Evolutionary conservation across 2,329 filamentous ascomycete genomes (phyloP).

Genomic region (Colletotrichum graminicola): DNA sequence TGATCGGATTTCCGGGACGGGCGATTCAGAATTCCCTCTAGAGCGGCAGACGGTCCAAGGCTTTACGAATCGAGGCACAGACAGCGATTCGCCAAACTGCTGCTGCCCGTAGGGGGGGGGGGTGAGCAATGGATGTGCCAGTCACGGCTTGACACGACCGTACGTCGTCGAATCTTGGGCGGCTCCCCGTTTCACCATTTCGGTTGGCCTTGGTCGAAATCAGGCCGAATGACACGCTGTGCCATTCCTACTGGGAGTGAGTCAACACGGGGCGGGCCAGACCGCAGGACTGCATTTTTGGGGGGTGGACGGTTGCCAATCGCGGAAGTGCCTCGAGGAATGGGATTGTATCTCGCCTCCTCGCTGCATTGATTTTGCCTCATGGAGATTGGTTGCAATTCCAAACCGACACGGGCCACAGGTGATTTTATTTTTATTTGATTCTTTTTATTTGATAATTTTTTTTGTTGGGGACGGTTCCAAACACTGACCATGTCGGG

Average conservation of each 20-base stretch:
- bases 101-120: too few species aligned
- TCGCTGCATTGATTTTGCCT: neutral
- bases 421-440: too few species aligned
- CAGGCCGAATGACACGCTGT: constrained; percentile 22
- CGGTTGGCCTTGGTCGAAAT: constrained; percentile 27
- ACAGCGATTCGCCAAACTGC: too few species aligned
- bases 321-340: constrained; percentile 8
- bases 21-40: too few species aligned
- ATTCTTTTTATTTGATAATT: too few species aligned
- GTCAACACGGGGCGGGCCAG: constrained; percentile 3
- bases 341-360: neutral
- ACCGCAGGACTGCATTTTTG: constrained; percentile 4
- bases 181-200: constrained; percentile 27
- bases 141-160: constrained; percentile 33
- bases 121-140: constrained; percentile 8
- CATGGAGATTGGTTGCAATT: constrained; percentile 4
- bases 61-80: too few species aligned
- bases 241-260: neutral
- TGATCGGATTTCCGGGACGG: constrained; percentile 10
- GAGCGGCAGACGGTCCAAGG: neutral
- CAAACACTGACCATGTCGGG: constrained; percentile 16
- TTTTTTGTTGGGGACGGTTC: constrained; percentile 19
- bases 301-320: constrained; percentile 7
- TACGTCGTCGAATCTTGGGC: constrained; percentile 32
- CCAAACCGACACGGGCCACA: constrained; percentile 10